These are phyloP conservation scores for Coix lacrymajobi DNA, from an alignment of 176 grass and related monocot species.

Conservation along the genomic window DNA sequence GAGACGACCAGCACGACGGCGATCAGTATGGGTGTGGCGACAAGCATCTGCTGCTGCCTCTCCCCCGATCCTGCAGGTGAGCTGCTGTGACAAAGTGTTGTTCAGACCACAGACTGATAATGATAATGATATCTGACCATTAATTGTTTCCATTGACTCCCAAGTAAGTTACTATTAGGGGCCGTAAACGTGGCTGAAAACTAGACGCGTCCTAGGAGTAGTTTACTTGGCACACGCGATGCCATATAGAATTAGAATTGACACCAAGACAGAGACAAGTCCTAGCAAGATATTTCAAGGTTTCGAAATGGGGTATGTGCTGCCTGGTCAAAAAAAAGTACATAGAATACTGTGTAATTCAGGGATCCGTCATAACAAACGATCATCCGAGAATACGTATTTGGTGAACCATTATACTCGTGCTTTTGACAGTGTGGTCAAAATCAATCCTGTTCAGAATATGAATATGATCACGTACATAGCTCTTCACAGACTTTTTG, in stretches of 20 bases:
- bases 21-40: neutral
- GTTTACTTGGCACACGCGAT: neutral
- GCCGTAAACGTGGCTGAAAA: neutral
- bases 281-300: neutral
- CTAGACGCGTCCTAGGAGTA: too few relatives aligned
- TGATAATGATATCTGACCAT: neutral
- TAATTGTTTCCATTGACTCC: neutral
- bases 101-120: neutral
- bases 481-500: too few relatives aligned
- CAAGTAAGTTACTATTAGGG: neutral
- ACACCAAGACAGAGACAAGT: neutral
- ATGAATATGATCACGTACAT: too few relatives aligned
- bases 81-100: neutral
- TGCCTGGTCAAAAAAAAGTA: neutral
- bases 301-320: neutral
- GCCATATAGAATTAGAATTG: neutral
- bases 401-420: neutral
- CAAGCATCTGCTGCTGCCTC: neutral
- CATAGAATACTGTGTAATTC: too few relatives aligned
- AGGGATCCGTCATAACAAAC: neutral
- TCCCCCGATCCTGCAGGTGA: neutral
- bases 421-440: too few relatives aligned
- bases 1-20: neutral
- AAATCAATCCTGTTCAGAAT: too few relatives aligned
- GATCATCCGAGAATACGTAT: neutral